A percentile compares a stretch with the other conserved stretches of the same genome.
These are phyloP conservation scores for Pochonia chlamydosporia DNA, from an alignment of 2,329 filamentous ascomycete species.

Conservation along the genomic window DNA sequence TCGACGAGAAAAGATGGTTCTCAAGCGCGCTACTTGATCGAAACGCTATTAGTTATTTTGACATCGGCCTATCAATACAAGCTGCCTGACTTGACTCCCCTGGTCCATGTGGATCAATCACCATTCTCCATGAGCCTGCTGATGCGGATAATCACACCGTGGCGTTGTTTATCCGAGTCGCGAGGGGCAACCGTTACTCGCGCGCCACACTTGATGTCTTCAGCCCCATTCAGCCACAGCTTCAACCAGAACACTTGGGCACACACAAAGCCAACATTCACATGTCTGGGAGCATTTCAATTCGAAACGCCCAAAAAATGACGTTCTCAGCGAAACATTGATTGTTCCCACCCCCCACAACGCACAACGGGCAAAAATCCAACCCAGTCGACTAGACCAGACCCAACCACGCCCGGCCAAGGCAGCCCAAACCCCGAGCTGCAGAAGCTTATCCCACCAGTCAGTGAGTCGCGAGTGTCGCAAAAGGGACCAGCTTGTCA, in stretches of 20 bases:
- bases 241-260: not conserved
- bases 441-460: not conserved
- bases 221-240: not conserved
- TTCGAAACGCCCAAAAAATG: not conserved
- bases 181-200: constrained; percentile 5
- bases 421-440: not conserved
- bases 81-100: not conserved
- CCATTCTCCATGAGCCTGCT: not conserved
- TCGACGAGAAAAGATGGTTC: not conserved
- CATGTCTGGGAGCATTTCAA: constrained; percentile 2
- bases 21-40: not conserved
- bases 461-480: not conserved
- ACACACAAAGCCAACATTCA: constrained; percentile 4
- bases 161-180: constrained; percentile 11
- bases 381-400: not conserved
- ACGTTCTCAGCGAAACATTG: constrained; percentile 1
- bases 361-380: not conserved
- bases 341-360: not conserved
- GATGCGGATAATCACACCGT: not conserved
- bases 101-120: not conserved
- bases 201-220: not conserved
- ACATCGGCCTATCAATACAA: not conserved
- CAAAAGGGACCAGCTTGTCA: not conserved
- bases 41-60: not conserved
- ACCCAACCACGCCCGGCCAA: not conserved